phyloP scores from a whole-genome alignment of 257 asterid species.

The Buddleja alternifolia region DNA sequence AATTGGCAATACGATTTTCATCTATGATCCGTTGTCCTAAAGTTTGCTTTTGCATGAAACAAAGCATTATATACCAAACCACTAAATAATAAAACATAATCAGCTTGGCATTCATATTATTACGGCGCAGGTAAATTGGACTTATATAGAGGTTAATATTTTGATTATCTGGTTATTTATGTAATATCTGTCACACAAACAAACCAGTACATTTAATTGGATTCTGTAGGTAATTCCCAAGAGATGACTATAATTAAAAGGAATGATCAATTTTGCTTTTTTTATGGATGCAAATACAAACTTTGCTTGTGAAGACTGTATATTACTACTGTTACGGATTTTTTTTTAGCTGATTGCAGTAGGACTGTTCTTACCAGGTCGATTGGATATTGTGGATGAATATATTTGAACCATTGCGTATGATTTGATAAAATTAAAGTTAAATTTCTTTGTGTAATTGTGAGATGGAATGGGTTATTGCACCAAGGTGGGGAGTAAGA shows the following conservation, averaged over 20 bases:
- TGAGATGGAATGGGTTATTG: slow-evolving; percentile 8
- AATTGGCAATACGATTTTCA: neutral
- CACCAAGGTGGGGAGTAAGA: neutral
- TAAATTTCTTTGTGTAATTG: neutral
- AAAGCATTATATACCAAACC: slow-evolving; percentile 14
- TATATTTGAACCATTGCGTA: neutral
- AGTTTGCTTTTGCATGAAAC: slow-evolving; percentile 15
- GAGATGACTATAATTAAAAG: slow-evolving; percentile 1
- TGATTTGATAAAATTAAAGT: neutral
- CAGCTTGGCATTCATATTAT: slow-evolving; percentile 10
- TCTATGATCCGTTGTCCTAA: neutral
- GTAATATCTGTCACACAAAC: neutral
- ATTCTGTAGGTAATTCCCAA: neutral
- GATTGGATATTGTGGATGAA: neutral
- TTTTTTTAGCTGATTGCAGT: neutral
- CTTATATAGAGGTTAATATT: neutral
- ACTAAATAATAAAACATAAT: neutral
- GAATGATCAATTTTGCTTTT: slow-evolving; percentile 13
- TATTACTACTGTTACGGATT: neutral
- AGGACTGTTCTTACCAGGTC: neutral
- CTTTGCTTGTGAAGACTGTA: neutral
- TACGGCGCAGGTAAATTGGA: neutral
- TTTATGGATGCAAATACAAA: slow-evolving; percentile 7
- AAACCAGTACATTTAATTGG: neutral
- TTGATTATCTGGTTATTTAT: slow-evolving; percentile 19